A percentile compares a stretch with the other conserved stretches of the same genome.
Conservation (phyloP, 257 asterid species). For the Linaria vulgaris region DNA sequence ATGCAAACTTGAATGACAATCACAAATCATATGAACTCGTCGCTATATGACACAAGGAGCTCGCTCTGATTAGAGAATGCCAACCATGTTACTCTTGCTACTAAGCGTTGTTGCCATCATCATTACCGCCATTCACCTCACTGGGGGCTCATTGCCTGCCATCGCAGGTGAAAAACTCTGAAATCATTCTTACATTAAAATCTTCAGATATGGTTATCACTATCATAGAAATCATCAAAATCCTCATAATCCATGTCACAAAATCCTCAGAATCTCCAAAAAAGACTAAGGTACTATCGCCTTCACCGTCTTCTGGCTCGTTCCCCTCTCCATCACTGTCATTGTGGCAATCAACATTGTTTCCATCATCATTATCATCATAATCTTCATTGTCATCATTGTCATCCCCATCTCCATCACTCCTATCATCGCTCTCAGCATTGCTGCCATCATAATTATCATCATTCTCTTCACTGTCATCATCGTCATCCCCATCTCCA, state of each 20-base stretch:
- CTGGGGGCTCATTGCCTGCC: too few species aligned
- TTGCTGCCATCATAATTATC: slow-evolving; percentile 18
- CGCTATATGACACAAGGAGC: slow-evolving; percentile 82
- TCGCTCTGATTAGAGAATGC: slow-evolving; percentile 90
- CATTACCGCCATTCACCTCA: too few species aligned
- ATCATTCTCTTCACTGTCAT: not conserved
- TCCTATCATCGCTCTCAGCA: slow-evolving; percentile 28
- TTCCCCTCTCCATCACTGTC: slow-evolving; percentile 18
- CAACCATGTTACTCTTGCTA: slow-evolving; percentile 87
- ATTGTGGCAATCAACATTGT: too few species aligned
- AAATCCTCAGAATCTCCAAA: slow-evolving; percentile 16
- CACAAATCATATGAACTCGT: slow-evolving; percentile 49
- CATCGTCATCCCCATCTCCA: too few species aligned
- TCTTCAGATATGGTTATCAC: slow-evolving; percentile 16
- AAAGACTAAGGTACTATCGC: slow-evolving; percentile 18
- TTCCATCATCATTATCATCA: too few species aligned
- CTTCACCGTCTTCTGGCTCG: slow-evolving; percentile 19
- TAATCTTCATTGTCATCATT: too few species aligned
- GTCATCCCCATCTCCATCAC: too few species aligned
- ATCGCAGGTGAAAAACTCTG: too few species aligned
- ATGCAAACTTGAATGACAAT: slow-evolving; percentile 25
- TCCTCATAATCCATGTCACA: too few species aligned
- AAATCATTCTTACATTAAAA: too few species aligned
- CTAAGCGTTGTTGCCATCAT: too few species aligned
- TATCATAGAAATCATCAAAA: slow-evolving; percentile 14